Base-by-base conservation (phyloP, 768 basidiomycete genomes). In the Termitomyces sp. region DNA sequence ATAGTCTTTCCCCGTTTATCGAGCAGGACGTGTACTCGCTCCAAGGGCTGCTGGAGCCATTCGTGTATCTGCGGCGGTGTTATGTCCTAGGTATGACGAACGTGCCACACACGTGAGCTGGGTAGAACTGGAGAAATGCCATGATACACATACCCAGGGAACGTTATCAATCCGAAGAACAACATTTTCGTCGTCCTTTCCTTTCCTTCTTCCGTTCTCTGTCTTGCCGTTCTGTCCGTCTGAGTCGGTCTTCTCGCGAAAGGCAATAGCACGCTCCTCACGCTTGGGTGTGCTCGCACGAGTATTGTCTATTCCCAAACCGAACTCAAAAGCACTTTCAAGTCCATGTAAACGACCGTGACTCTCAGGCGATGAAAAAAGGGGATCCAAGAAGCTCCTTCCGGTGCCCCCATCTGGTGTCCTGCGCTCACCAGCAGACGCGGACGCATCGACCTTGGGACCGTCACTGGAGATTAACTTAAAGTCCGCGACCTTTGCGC, bases 101-200 rank as follows among this genome's bases (percentile, higher is more conserved):
- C 5, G 17, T 49, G 26, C 24, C 44, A 42, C 41, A 40, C 11
- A 37, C 54, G 45, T 48, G 41, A 53, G 34, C 10, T 43, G 38
- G 28, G 21, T n/a, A 6, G 35, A 47, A 34, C 9, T 46, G 26
- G 12, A 49, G 34, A 51, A 32, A 47, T 2, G 30, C 22, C 26
- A 24, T 32, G 49, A 51, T 41, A 48, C 15, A 54, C 81, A 42
- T 63, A 90, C 89, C 90, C 90, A 93, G 48, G 91, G 91, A 52
- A 93, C 89, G 62, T 93, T 93, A 66, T 93, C 91, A 60, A 93
- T 88, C 24, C 91, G 76, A 43, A 93, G 76, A 12, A 93, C 90
- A 30, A 84, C 75, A 24, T 77, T 71, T 35, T 82, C 78, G 43
- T 70, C 64, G 28, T 62, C 45, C 62, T 63, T 65, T 43, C 38